These are phyloP conservation scores for Piloderma croceum DNA, from an alignment of 768 basidiomycete genomes.

Conservation along the genomic window DNA sequence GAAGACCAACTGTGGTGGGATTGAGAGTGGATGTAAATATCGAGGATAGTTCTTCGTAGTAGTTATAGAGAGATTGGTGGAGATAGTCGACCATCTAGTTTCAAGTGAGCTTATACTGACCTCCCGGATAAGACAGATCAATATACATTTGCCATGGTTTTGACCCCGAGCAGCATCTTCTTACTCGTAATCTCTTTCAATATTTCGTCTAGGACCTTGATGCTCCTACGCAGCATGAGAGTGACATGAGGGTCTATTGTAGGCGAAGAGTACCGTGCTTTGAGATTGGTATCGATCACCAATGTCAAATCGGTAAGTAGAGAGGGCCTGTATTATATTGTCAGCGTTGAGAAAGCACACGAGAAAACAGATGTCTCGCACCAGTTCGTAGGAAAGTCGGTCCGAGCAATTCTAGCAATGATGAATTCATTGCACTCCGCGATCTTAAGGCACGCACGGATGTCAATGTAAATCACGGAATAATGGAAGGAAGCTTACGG, in stretches of 20 bases:
- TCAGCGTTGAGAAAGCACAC: background rate
- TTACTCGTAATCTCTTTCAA: conserved; percentile 65
- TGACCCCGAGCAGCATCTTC: conserved; percentile 66
- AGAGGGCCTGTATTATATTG: conserved; percentile 14
- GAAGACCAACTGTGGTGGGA: conserved; percentile 29
- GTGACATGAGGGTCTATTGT: conserved; percentile 38
- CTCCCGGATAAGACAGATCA: conserved; percentile 3
- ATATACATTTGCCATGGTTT: conserved; percentile 58
- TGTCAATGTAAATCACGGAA: no score
- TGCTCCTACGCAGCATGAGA: conserved; percentile 51
- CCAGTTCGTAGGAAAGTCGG: conserved; percentile 75
- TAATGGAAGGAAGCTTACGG: conserved; percentile 40
- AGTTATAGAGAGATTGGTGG: conserved; percentile 48
- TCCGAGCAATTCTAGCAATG: conserved; percentile 69
- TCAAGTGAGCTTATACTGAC: conserved; percentile 3
- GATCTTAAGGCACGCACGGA: conserved; percentile 46
- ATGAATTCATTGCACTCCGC: conserved; percentile 72
- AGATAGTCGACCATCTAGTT: conserved; percentile 53
- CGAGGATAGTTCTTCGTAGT: conserved; percentile 54
- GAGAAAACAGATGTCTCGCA: conserved; percentile 20
- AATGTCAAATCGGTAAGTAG: conserved; percentile 39
- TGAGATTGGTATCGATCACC: conserved; percentile 49
- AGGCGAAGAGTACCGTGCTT: conserved; percentile 40
- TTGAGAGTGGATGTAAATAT: conserved; percentile 29
- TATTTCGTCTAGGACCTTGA: conserved; percentile 59